Base-by-base conservation (phyloP, 1,284 basidiomycete genomes). In the Pseudozyma pruni region DNA sequence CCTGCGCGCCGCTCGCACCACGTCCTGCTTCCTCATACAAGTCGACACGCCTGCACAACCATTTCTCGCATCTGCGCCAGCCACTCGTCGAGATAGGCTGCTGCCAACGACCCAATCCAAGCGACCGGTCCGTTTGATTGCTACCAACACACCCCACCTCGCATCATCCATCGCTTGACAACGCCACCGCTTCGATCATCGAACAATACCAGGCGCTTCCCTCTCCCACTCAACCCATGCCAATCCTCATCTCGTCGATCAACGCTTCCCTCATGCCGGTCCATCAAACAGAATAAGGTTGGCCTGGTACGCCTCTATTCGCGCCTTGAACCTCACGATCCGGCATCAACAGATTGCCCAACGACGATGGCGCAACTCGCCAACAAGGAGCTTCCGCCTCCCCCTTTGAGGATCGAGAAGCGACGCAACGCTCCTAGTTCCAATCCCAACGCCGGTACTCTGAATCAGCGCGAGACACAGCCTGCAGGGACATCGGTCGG, bases 321-420 rank as follows among this genome's bases (percentile, higher is more conserved):
- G 16, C 16, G 13, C 33, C 33, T 20, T n/a, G 19, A 31, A 22
- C 41, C 29, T 37, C 37, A 35, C 17, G 17, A 25, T n/a, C 43
- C 41, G 22, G 27, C 11, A 4, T 23, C 27, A 35, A 10, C 27
- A 11, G 25, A 23, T 25, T 23, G 11, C 27, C 27, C 27, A 29
- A 11, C 37, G 16, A 16, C 23, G 17, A 63, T 64, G 61, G 17
- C 55, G 7, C 37, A 48, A 7, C 17, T 47, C n/a, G 37, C 45
- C 23, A 1, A 50, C 23, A 64, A 64, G 37, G 61, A n/a, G 20
- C 55, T 64, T 9, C 55, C 61, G 33, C 61, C 61, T 19, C 61
- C 61, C 17, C 61, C 61, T 5, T 37, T 64, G 31, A 37, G 60
- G 19, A 46, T 63, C 25, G 44, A 47, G 20, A 63, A 63, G 39